Evolutionary conservation across 805 yeast species (phyloP).

Genomic region (Candida bentonensis): DNA sequence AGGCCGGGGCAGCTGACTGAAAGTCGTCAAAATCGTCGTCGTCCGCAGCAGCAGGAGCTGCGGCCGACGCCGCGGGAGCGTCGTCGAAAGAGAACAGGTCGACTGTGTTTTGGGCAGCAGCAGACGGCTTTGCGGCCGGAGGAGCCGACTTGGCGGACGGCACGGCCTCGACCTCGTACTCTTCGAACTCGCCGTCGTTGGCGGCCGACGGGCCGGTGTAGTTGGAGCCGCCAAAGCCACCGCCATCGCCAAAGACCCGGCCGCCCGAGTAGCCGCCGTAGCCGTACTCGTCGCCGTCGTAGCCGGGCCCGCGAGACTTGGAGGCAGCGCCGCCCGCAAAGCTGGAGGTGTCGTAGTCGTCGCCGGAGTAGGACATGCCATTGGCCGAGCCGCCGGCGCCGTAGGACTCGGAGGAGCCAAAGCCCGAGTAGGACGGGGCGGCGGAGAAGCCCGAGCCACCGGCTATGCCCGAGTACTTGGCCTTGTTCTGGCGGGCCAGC

Average conservation of each 20-base stretch:
- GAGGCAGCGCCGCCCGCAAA: conserved; percentile 22
- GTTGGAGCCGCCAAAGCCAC: conserved; percentile 23
- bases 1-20: conserved; percentile 12
- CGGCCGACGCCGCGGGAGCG: conserved; percentile 32
- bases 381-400: conserved; percentile 16
- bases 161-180: conserved; percentile 17
- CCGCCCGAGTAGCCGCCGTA: conserved; percentile 22
- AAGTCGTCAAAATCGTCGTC: conserved; percentile 11
- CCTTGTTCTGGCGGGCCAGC: conserved; percentile 74
- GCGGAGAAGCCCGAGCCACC: conserved; percentile 29
- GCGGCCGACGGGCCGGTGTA: conserved; percentile 19
- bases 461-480: conserved; percentile 72
- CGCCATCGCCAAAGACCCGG: conserved; percentile 28
- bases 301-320: conserved; percentile 23
- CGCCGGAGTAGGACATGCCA: conserved; percentile 5
- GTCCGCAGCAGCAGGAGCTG: conserved; percentile 9
- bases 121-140: conserved; percentile 12
- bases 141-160: conserved; percentile 11
- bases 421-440: conserved; percentile 22
- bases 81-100: conserved; percentile 53
- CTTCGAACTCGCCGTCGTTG: conserved; percentile 26
- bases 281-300: conserved; percentile 23
- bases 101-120: conserved; percentile 33
- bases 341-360: conserved; percentile 6
- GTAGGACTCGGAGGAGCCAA: conserved; percentile 16